These are phyloP conservation scores for Penicillium sp. DNA, from an alignment of 2,329 filamentous ascomycete species.

Conservation along the genomic window DNA sequence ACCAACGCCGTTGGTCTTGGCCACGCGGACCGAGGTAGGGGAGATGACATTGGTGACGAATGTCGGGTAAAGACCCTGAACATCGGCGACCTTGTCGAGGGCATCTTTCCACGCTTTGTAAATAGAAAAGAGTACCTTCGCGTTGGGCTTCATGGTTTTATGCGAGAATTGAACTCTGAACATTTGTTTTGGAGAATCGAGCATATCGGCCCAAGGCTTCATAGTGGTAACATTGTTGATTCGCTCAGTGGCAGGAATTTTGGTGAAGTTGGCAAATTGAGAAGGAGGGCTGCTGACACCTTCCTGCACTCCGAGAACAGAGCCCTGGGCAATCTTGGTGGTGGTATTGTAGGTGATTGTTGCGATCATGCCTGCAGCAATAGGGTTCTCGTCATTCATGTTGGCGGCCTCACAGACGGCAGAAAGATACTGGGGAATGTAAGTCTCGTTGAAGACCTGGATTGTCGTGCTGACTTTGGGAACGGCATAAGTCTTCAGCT, in stretches of 20 bases:
- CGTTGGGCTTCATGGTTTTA: constrained; percentile 41
- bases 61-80: constrained; percentile 41
- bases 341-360: constrained; percentile 30
- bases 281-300: constrained; percentile 34
- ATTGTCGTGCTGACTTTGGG: constrained; percentile 35
- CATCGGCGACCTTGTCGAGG: constrained; percentile 35
- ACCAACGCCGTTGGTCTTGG: constrained; percentile 39
- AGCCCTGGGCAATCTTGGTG: constrained; percentile 23
- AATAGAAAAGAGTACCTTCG: constrained; percentile 32
- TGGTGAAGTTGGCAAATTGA: constrained; percentile 35
- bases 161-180: constrained; percentile 42
- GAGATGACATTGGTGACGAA: constrained; percentile 38
- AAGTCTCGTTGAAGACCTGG: constrained; percentile 32
- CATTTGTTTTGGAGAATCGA: constrained; percentile 38
- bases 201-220: constrained; percentile 26
- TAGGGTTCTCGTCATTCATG: constrained; percentile 20
- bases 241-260: constrained; percentile 23
- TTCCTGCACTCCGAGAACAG: constrained; percentile 39
- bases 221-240: constrained; percentile 33
- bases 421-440: constrained; percentile 26
- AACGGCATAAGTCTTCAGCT: constrained; percentile 22
- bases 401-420: constrained; percentile 29
- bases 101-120: constrained; percentile 39
- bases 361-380: constrained; percentile 36
- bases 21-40: constrained; percentile 29